Evolutionary conservation across 306 rosid species (phyloP), one percentile per base, ranked within the genome.

Genomic region (Oxytropis ochrocephala): DNA sequence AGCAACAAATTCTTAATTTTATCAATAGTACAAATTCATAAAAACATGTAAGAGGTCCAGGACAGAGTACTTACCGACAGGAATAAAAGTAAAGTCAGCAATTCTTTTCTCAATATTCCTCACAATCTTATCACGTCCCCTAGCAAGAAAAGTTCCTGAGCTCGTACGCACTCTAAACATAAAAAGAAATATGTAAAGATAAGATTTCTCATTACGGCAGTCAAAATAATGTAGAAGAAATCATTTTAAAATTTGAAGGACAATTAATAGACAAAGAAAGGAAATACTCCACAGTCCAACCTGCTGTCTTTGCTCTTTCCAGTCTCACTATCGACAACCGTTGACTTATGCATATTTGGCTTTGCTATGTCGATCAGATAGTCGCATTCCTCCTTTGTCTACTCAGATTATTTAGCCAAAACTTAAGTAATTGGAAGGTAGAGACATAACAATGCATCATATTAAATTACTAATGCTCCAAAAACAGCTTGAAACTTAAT

Each of bases 261-360:
- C 41, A 61, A 12, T 32, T 18, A 57, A 42, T 9, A 58, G 65
- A 60, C 58, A 53, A 67, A 72, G 17, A 10, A 3, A 6, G 55
- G 67, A 51, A 73, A 64, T 61, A 67, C 39, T 46, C 82, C 64
- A 33, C 91, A 67, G 33, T 46, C 82, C 60, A 33, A 95, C 99
- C 99, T 89, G 96, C 99, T 91, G 76, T 95, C 99, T 80, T 48
- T 89, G 80, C 97, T 91, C 91, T 95, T 81, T 77, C 97, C 99
- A 32, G 99, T 95, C 75, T 81, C 91, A 46, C 89, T 83, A 46
- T 95, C 99, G 3, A 95, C 99, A 64, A 95, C 99, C 0, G 95
- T 76, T 58, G 99, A 95, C 79, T 91, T 91, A 0, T 83, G 86
- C 99, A 95, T 95, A 32, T 21, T 9, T 33, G 99, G 99, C 79